A percentile compares a stretch with the other conserved stretches of the same genome.
Evolutionary conservation across 805 yeast species (phyloP).

Genomic region (Alloascoidea africana): DNA sequence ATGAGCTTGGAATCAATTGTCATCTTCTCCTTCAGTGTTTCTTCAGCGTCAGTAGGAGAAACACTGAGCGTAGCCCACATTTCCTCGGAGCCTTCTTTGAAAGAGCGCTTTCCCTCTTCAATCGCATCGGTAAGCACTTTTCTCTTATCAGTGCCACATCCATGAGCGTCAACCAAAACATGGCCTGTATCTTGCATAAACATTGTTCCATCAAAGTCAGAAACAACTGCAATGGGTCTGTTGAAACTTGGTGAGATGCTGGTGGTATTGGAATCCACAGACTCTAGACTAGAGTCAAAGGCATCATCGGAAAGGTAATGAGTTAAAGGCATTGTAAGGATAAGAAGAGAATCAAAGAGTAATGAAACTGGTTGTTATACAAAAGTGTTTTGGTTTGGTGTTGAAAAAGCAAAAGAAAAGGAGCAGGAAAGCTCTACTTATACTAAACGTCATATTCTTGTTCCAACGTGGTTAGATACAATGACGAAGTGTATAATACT

Average conservation of each 20-base stretch:
- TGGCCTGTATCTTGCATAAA: slow-evolving; percentile 28
- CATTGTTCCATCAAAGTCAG: slow-evolving; percentile 29
- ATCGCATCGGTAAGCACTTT: slow-evolving; percentile 20
- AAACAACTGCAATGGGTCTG: slow-evolving; percentile 10
- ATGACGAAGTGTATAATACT: no score
- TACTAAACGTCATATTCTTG: no score
- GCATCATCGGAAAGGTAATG: neutral
- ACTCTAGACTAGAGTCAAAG: no score
- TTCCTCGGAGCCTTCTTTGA: slow-evolving; percentile 25
- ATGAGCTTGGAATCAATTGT: slow-evolving; percentile 24
- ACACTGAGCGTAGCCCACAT: slow-evolving; percentile 28
- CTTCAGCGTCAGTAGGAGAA: slow-evolving; percentile 21
- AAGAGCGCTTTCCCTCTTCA: slow-evolving; percentile 19
- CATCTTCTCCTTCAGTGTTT: slow-evolving; percentile 18
- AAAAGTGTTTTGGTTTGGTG: no score
- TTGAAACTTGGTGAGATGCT: neutral
- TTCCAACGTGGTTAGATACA: no score
- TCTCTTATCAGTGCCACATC: slow-evolving; percentile 23
- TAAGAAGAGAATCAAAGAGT: no score
- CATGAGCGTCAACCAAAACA: slow-evolving; percentile 24
- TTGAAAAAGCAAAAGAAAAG: no score
- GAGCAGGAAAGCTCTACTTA: no score
- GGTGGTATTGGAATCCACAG: neutral
- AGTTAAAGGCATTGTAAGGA: neutral
- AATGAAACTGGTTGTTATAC: no score